Conservation (phyloP, 129 eudicot species). For the Scalesia atractyloides region DNA sequence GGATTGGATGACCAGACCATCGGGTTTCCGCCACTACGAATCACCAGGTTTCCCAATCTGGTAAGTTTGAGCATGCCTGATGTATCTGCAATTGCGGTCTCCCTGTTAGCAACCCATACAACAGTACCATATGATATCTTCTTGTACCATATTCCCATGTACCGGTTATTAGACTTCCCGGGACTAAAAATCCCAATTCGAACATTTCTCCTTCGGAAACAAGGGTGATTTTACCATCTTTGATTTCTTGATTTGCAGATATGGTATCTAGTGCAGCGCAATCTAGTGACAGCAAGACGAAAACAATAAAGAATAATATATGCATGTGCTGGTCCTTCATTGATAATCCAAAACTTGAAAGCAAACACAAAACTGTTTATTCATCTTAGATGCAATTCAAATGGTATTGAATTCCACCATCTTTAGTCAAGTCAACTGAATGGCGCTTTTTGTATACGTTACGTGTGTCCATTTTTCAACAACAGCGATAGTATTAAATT, state of each 20-base stretch:
- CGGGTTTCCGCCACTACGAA: background rate
- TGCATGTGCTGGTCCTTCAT: background rate
- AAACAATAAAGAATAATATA: background rate
- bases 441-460: too few relatives aligned
- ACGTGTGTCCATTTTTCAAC: too few relatives aligned
- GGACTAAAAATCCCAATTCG: constrained; percentile 37
- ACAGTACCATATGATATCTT: constrained; percentile 23
- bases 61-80: constrained; percentile 16
- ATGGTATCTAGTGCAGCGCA: constrained; percentile 18
- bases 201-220: constrained; percentile 14
- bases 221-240: constrained; percentile 29
- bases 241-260: constrained; percentile 16
- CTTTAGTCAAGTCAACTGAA: too few relatives aligned
- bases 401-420: too few relatives aligned
- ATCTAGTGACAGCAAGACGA: background rate
- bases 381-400: too few relatives aligned
- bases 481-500: too few relatives aligned
- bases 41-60: background rate
- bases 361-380: too few relatives aligned
- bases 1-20: constrained; percentile 4
- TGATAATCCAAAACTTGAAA: too few relatives aligned
- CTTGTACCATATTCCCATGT: constrained; percentile 36
- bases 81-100: constrained; percentile 15
- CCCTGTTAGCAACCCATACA: constrained; percentile 32
- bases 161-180: constrained; percentile 11